Percentiles rank a stretch among this genome's conserved stretches.
phyloP scores from a whole-genome alignment of 2,329 filamentous ascomycete genomes.

The Scopulariopsis brevicaulis region DNA sequence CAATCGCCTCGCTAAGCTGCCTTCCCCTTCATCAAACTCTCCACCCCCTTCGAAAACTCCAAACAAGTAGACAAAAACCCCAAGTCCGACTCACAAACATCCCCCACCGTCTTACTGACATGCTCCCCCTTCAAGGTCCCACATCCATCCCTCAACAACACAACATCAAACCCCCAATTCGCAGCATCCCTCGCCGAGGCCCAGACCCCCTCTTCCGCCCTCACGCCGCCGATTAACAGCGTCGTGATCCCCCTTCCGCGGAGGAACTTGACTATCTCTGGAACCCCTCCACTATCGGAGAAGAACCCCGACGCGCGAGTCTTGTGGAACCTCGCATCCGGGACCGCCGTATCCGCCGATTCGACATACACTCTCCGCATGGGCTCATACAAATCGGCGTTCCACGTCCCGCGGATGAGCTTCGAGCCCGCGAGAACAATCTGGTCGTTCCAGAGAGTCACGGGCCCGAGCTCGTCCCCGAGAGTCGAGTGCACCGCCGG shows the following conservation, averaged over 20 bases:
- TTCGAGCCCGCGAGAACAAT: slow-evolving; percentile 20
- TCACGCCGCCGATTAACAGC: slow-evolving; percentile 45
- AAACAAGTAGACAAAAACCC: slow-evolving; percentile 6
- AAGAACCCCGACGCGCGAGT: slow-evolving; percentile 48
- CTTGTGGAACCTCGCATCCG: slow-evolving; percentile 42
- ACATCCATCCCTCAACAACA: slow-evolving; percentile 42
- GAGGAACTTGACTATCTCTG: slow-evolving; percentile 25
- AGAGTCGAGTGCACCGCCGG: background rate
- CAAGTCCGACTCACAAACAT: background rate
- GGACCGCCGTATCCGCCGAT: slow-evolving; percentile 16
- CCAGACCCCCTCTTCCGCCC: slow-evolving; percentile 50
- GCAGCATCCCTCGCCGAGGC: slow-evolving; percentile 44
- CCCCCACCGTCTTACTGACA: background rate
- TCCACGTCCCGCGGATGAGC: slow-evolving; percentile 44
- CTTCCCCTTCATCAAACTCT: background rate
- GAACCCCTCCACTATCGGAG: slow-evolving; percentile 16
- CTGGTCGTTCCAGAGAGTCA: slow-evolving; percentile 11
- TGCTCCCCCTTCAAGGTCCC: slow-evolving; percentile 29
- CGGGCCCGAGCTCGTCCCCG: slow-evolving; percentile 32
- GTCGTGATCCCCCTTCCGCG: slow-evolving; percentile 26
- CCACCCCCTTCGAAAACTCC: slow-evolving; percentile 3
- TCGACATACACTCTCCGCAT: slow-evolving; percentile 19
- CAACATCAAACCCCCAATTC: slow-evolving; percentile 41
- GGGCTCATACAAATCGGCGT: slow-evolving; percentile 36
- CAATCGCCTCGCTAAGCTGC: too few species aligned